phyloP scores from a whole-genome alignment of 495 filamentous ascomycete species.

The Podospora didyma region DNA sequence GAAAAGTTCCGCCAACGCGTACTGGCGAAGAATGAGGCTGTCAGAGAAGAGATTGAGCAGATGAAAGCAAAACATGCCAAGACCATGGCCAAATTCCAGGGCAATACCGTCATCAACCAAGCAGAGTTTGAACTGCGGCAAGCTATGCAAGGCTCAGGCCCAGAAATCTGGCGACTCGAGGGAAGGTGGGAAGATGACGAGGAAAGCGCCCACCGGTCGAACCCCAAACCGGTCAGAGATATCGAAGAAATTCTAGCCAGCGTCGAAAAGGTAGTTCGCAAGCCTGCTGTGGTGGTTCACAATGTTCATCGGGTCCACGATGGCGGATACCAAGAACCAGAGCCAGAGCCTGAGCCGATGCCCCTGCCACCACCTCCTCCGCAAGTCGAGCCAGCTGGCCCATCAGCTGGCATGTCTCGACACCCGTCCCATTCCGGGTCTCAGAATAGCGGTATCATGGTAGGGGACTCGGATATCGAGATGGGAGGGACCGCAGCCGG shows the following conservation, averaged over 20 bases:
- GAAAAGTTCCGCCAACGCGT: constrained; percentile 76
- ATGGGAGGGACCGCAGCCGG: constrained; percentile 62
- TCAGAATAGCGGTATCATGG: constrained; percentile 47
- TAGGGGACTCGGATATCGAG: constrained; percentile 57
- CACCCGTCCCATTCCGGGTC: constrained; percentile 46
- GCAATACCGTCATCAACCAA: constrained; percentile 57
- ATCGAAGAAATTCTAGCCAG: constrained; percentile 59
- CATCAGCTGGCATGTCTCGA: constrained; percentile 32
- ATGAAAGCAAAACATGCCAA: constrained; percentile 75
- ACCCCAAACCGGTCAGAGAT: constrained; percentile 46
- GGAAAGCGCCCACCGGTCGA: constrained; percentile 34
- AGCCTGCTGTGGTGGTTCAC: constrained; percentile 53
- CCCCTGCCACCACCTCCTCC: constrained; percentile 5
- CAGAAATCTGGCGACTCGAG: constrained; percentile 63
- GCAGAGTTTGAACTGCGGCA: constrained; percentile 61
- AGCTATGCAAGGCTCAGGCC: constrained; percentile 51
- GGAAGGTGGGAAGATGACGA: constrained; percentile 54
- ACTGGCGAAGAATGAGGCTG: constrained; percentile 57
- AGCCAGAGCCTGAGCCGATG: constrained; percentile 40
- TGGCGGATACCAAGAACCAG: constrained; percentile 57
- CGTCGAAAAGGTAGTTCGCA: constrained; percentile 53
- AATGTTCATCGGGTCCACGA: constrained; percentile 65
- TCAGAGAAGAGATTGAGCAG: constrained; percentile 73
- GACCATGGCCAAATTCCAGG: constrained; percentile 68
- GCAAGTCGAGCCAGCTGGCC: constrained; percentile 3